Conservation (phyloP, 1,139 yeast species). For the Yamadazyma taylorii region DNA sequence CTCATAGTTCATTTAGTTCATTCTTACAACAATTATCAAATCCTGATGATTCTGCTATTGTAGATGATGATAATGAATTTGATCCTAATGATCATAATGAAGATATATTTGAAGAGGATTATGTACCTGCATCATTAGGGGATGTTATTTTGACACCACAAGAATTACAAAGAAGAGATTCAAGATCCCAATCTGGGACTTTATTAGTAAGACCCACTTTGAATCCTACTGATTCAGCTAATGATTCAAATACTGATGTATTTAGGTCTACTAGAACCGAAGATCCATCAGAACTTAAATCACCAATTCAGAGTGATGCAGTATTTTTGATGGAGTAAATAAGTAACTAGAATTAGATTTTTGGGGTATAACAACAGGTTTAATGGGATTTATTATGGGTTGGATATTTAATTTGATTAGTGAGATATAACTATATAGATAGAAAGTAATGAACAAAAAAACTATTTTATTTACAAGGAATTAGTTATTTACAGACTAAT, state of each 20-base stretch:
- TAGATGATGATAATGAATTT: conserved; percentile 19
- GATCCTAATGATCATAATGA: conserved; percentile 34
- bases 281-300: conserved; percentile 3
- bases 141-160: conserved; percentile 76
- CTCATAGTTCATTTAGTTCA: conserved; percentile 14
- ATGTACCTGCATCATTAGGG: conserved; percentile 71
- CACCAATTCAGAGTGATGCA: conserved; percentile 11
- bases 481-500: conserved; percentile 1
- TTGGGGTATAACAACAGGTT: too few relatives aligned
- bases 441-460: not conserved
- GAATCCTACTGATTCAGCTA: conserved; percentile 8
- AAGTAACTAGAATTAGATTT: too few relatives aligned
- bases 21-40: conserved; percentile 7
- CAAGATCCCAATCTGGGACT: conserved; percentile 54
- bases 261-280: conserved; percentile 1
- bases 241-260: conserved; percentile 1
- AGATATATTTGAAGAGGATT: conserved; percentile 61
- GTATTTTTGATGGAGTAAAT: conserved; percentile 34
- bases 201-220: conserved; percentile 38
- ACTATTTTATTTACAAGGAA: conserved; percentile 9
- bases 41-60: conserved; percentile 13
- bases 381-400: too few relatives aligned
- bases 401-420: too few relatives aligned
- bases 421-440: too few relatives aligned
- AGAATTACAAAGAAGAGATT: conserved; percentile 65